These are phyloP conservation scores for Nematodospora valgi DNA, from an alignment of 805 yeast genomes.

Conservation along the genomic window DNA sequence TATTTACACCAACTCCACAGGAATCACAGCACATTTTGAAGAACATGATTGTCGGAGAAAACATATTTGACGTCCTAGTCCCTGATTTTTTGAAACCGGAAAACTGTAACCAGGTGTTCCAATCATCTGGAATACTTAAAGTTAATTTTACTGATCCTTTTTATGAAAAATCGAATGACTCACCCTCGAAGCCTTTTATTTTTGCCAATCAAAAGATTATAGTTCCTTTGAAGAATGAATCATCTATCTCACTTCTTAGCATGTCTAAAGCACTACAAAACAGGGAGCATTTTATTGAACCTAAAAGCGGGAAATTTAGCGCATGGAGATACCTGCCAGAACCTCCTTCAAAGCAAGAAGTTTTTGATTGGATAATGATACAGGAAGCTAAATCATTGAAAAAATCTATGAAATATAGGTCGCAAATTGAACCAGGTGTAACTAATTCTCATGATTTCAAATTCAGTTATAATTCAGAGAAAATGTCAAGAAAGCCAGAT, in stretches of 20 bases:
- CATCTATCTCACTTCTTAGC: constrained; percentile 3
- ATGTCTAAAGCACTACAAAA: constrained; percentile 3
- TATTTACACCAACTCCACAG: constrained; percentile 5
- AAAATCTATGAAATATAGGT: constrained; percentile 21
- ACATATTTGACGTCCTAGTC: constrained; percentile 18
- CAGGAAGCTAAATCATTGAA: constrained; percentile 12
- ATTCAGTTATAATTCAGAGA: constrained; percentile 33
- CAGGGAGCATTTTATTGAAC: not conserved
- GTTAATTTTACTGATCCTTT: constrained; percentile 61
- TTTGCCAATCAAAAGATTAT: constrained; percentile 66
- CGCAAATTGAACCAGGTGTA: constrained; percentile 51
- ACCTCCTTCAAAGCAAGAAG: constrained; percentile 48
- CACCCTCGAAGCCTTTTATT: constrained; percentile 51
- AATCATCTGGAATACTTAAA: constrained; percentile 44
- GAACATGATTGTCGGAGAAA: constrained; percentile 5
- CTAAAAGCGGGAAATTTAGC: constrained; percentile 1
- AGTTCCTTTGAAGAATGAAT: constrained; percentile 26
- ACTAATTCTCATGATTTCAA: constrained; percentile 39
- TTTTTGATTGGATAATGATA: constrained; percentile 30
- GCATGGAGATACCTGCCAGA: constrained; percentile 43
- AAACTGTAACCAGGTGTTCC: constrained; percentile 28
- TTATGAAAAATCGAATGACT: constrained; percentile 52
- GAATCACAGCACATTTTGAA: not conserved
- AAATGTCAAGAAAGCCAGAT: constrained; percentile 33
- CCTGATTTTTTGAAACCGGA: constrained; percentile 17